A percentile compares a stretch with the other conserved stretches of the same genome.
Evolutionary conservation across 306 rosid species (phyloP).

Genomic region (Vachellia pachyceras): DNA sequence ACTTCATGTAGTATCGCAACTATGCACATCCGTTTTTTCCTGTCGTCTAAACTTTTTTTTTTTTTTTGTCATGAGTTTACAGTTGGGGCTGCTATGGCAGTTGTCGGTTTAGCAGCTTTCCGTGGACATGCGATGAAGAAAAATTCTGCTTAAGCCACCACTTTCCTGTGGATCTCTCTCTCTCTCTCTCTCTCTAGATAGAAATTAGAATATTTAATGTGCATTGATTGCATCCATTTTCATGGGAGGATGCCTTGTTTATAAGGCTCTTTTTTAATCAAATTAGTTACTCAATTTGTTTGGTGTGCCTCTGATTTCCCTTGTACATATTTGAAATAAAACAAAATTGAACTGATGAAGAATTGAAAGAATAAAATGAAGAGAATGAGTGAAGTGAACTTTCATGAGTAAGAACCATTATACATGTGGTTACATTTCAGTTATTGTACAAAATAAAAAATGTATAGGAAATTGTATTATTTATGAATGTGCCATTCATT

Average conservation of each 20-base stretch:
- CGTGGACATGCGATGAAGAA: conserved; percentile 74
- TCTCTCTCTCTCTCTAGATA: too few species aligned
- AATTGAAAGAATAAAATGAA: not conserved
- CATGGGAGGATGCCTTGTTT: conserved; percentile 26
- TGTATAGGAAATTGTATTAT: too few species aligned
- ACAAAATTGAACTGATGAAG: not conserved
- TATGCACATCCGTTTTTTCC: conserved; percentile 30
- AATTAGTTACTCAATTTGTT: conserved; percentile 1
- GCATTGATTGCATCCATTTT: conserved; percentile 38
- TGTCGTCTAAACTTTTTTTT: too few species aligned
- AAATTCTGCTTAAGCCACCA: conserved; percentile 56
- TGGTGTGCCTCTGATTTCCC: conserved; percentile 7
- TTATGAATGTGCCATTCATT: not conserved
- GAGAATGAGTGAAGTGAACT: not conserved
- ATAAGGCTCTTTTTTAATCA: not conserved
- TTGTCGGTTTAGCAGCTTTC: conserved; percentile 73
- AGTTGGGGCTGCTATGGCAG: conserved; percentile 87
- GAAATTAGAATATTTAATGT: conserved; percentile 34
- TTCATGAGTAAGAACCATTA: not conserved
- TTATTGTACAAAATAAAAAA: too few species aligned
- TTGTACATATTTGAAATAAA: conserved; percentile 17
- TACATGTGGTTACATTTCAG: not conserved
- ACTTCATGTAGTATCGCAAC: conserved; percentile 1
- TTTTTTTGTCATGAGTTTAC: conserved; percentile 48
- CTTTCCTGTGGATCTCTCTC: not conserved